Percentiles rank a stretch among this genome's conserved stretches.
Evolutionary conservation across 495 filamentous ascomycete species (phyloP).

Genomic region (Xylaria longipes): DNA sequence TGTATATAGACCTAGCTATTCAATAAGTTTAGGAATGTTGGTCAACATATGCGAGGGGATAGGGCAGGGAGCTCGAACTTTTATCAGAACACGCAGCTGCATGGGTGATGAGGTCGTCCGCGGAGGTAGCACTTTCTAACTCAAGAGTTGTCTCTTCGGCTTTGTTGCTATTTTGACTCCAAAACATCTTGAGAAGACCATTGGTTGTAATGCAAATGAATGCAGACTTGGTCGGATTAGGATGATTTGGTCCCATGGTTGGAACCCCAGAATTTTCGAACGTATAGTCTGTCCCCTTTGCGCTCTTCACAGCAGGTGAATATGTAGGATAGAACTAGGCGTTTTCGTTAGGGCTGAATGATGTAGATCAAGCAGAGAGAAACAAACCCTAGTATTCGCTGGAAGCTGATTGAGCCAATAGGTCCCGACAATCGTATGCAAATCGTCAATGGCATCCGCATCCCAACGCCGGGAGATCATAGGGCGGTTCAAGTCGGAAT

Average conservation of each 20-base stretch:
- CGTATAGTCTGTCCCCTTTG: conserved; percentile 47
- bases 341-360: conserved; percentile 24
- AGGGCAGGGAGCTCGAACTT: conserved; percentile 48
- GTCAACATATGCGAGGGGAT: not conserved
- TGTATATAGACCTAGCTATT: conserved; percentile 60
- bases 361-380: conserved; percentile 1
- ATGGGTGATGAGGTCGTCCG: conserved; percentile 77
- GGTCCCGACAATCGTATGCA: conserved; percentile 77
- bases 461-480: conserved; percentile 59
- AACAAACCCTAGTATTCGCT: conserved; percentile 31
- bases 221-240: conserved; percentile 67
- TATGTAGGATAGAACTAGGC: conserved; percentile 40
- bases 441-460: conserved; percentile 70
- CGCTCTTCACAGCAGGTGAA: conserved; percentile 53
- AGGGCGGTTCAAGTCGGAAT: conserved; percentile 70
- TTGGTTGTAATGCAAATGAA: conserved; percentile 73
- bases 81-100: conserved; percentile 78
- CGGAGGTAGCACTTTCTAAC: conserved; percentile 70
- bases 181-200: conserved; percentile 73
- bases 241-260: conserved; percentile 71
- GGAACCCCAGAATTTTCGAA: conserved; percentile 57
- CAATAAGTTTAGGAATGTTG: conserved; percentile 25
- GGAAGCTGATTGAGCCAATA: conserved; percentile 67
- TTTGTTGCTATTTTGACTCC: conserved; percentile 67
- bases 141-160: conserved; percentile 72